A percentile compares a stretch with the other conserved stretches of the same genome.
These are phyloP conservation scores for Boletus rufocinnamomeus DNA, from an alignment of 768 basidiomycete genomes.

Conservation along the genomic window DNA sequence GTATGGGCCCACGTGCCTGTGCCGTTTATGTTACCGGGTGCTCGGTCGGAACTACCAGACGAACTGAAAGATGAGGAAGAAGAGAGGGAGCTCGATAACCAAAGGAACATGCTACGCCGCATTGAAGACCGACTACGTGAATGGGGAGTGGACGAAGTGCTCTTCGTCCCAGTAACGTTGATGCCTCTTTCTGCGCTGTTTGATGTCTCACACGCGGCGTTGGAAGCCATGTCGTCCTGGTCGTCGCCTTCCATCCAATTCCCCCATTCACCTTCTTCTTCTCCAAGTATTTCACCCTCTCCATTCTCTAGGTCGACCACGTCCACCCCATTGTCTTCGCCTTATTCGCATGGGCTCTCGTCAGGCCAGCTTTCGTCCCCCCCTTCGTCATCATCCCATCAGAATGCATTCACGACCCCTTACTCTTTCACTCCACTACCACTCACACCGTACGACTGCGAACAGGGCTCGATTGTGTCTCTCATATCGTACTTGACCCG, in stretches of 20 bases:
- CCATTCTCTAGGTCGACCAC: constrained; percentile 35
- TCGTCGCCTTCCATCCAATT: constrained; percentile 30
- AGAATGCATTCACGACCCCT: constrained; percentile 27
- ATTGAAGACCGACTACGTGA: constrained; percentile 56
- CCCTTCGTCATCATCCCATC: constrained; percentile 30
- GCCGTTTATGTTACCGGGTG: constrained; percentile 35
- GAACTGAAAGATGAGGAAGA: constrained; percentile 34
- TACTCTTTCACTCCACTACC: constrained; percentile 35
- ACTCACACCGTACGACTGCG: constrained; percentile 32
- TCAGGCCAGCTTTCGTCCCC: constrained; percentile 28
- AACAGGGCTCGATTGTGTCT: constrained; percentile 27
- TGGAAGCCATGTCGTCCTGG: constrained; percentile 23
- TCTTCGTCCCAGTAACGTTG: constrained; percentile 49
- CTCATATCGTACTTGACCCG: constrained; percentile 30
- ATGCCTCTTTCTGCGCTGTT: constrained; percentile 26
- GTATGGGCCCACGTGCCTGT: constrained; percentile 70
- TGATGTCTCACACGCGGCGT: constrained; percentile 20
- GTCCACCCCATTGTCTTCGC: constrained; percentile 37
- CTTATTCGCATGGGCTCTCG: constrained; percentile 26
- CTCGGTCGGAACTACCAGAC: constrained; percentile 39
- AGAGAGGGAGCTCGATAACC: constrained; percentile 40
- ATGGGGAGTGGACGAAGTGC: constrained; percentile 79
- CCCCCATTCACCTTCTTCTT: constrained; percentile 31
- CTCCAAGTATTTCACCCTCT: constrained; percentile 35
- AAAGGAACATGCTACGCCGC: constrained; percentile 43